Percentiles rank a stretch among this genome's conserved stretches.
These are phyloP conservation scores for Didymella glomerata DNA, from an alignment of 2,329 filamentous ascomycete species.

Conservation along the genomic window DNA sequence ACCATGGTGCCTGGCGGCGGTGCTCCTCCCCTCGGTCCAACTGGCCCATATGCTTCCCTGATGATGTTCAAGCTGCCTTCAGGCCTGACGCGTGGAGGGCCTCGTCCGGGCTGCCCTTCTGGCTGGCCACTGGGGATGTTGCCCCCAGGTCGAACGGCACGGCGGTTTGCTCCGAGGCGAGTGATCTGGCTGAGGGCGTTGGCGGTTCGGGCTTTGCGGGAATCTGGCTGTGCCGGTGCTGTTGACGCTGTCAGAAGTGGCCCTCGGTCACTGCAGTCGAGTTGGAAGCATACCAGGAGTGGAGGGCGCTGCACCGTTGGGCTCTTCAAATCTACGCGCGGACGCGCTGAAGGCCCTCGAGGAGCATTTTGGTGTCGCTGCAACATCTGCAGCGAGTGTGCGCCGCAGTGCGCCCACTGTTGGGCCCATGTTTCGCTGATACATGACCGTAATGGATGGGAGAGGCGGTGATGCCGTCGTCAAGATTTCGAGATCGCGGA, in stretches of 20 bases:
- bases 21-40: background rate
- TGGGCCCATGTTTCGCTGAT: slow-evolving; percentile 47
- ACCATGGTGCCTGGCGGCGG: slow-evolving; percentile 41
- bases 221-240: slow-evolving; percentile 27
- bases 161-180: slow-evolving; percentile 33
- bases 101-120: slow-evolving; percentile 13
- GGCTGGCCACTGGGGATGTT: slow-evolving; percentile 33
- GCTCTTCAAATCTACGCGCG: slow-evolving; percentile 36
- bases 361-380: slow-evolving; percentile 29
- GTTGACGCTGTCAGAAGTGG: slow-evolving; percentile 20
- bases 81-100: slow-evolving; percentile 25
- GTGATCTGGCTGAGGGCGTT: slow-evolving; percentile 39
- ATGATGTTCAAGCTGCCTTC: slow-evolving; percentile 34
- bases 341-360: slow-evolving; percentile 40
- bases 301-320: slow-evolving; percentile 29
- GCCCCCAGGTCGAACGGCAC: slow-evolving; percentile 29
- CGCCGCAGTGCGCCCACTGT: slow-evolving; percentile 44
- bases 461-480: slow-evolving; percentile 21
- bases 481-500: slow-evolving; percentile 41
- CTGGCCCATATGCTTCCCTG: slow-evolving; percentile 14
- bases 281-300: slow-evolving; percentile 31
- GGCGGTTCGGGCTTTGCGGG: slow-evolving; percentile 38
- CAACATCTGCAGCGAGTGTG: slow-evolving; percentile 31
- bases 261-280: background rate
- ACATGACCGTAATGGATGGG: slow-evolving; percentile 43